phyloP scores from a whole-genome alignment of 129 eudicot species.

The Tagetes patula region DNA sequence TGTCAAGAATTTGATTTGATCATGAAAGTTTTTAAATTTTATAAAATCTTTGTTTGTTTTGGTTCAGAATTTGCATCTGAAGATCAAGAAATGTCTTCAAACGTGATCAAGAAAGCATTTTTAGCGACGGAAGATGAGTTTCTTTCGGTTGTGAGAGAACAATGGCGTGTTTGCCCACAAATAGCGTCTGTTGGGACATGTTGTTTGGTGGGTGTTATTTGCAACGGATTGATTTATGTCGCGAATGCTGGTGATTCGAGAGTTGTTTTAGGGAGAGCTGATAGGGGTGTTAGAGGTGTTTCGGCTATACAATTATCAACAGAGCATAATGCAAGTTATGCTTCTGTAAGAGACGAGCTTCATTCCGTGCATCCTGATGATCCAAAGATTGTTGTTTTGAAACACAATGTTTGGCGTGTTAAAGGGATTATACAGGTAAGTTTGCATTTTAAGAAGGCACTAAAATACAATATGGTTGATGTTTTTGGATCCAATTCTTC shows the following conservation, averaged over 20 bases:
- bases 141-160: constrained; percentile 61
- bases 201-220: constrained; percentile 83
- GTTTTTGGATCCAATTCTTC: not conserved
- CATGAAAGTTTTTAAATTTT: not conserved
- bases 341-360: constrained; percentile 79
- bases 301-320: constrained; percentile 74
- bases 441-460: constrained; percentile 7
- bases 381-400: constrained; percentile 75
- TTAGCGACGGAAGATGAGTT: constrained; percentile 88
- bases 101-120: constrained; percentile 77
- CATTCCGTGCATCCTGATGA: constrained; percentile 72
- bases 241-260: constrained; percentile 99
- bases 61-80: constrained; percentile 70
- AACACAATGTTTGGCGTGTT: constrained; percentile 94
- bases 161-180: constrained; percentile 68
- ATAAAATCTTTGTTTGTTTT: not conserved
- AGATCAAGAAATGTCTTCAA: constrained; percentile 66
- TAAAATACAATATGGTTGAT: not conserved
- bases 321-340: constrained; percentile 79
- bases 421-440: constrained; percentile 94
- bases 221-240: constrained; percentile 62
- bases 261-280: constrained; percentile 81
- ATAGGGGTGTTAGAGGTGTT: constrained; percentile 53
- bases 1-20: not conserved
- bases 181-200: constrained; percentile 87